Conservation (phyloP, 1,139 yeast genomes). For the Saccharomycopsis phalli region DNA sequence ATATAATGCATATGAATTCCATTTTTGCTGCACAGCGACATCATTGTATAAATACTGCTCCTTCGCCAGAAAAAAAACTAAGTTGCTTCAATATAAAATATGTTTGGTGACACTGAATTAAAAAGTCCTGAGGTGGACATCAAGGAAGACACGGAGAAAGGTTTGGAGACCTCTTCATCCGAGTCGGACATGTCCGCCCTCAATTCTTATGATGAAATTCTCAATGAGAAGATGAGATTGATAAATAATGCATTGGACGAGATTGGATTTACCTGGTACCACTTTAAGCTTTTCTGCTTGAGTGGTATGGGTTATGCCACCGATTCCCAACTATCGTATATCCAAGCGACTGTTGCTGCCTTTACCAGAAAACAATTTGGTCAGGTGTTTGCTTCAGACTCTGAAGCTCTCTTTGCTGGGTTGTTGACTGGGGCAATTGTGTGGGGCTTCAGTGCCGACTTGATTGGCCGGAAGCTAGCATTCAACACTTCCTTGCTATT, state of each 20-base stretch:
- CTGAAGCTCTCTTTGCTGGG: slow-evolving; percentile 34
- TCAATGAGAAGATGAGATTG: slow-evolving; percentile 32
- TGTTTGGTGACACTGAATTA: not conserved
- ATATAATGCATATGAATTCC: not conserved
- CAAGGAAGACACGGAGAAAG: not conserved
- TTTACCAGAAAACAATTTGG: slow-evolving; percentile 36
- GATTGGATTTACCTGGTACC: slow-evolving; percentile 44
- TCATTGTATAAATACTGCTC: not conserved
- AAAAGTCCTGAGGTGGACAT: not conserved
- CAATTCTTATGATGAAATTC: slow-evolving; percentile 25
- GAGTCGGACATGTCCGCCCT: slow-evolving; percentile 14
- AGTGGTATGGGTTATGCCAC: slow-evolving; percentile 52
- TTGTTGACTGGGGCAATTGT: slow-evolving; percentile 47
- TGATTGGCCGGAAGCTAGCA: slow-evolving; percentile 48
- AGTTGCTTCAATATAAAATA: not conserved
- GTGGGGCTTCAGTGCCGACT: slow-evolving; percentile 53
- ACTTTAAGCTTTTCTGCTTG: slow-evolving; percentile 35
- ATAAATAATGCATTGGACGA: slow-evolving; percentile 43
- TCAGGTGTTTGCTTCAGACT: slow-evolving; percentile 31
- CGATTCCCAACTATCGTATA: slow-evolving; percentile 41
- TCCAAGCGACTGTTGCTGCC: slow-evolving; percentile 37
- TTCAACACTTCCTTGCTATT: slow-evolving; percentile 46
- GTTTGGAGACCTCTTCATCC: not conserved
- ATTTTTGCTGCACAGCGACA: not conserved
- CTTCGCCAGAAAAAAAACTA: not conserved